Base-by-base conservation (phyloP, 306 rosid genomes). In the Ormosia semicastrata region DNA sequence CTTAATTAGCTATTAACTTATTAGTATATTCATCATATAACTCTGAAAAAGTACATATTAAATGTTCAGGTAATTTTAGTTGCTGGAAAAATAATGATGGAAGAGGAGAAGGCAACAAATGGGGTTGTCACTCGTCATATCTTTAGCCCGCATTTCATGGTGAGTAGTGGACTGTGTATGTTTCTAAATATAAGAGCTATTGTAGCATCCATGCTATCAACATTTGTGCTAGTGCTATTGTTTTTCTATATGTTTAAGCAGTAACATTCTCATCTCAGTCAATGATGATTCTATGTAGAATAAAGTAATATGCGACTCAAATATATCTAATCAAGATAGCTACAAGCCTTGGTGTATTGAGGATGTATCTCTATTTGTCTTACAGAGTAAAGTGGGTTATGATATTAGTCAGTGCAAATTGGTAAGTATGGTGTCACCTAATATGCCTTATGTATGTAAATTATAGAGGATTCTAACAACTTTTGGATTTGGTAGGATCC, bases 41-140 rank as follows among this genome's bases (percentile, higher is more conserved):
- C 39, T 9, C 17, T 66, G 56, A 66, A 8, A 9, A 66, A 2
- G 63, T 66, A 66, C 60, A 77, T 8, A 37, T 52, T 14, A 70
- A 66, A 49, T 66, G 44, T 66, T 66, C 82, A 77, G 82, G 82
- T 77, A 37, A 53, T 77, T 77, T 77, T 66, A 66, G 56, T 29
- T 53, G 82, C 82, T 52, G 75, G 75, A 77, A 77, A 66, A 34
- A 66, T 66, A 66, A 66, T 77, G 75, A 77, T 77, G 82, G 75
- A 77, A 39, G 82, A 77, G 43, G 82, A 77, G 66, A 77, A 66
- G 40, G 66, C 39, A 77, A 53, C 17, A 52, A 66, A 37, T 66
- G 82, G 75, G 39, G 66, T 43, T 52, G 66, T 77, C 57, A 66
- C 66, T 77, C 82, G 82, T 29, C 82, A 77, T 53, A 77, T 77